A percentile compares a stretch with the other conserved stretches of the same genome.
Evolutionary conservation across 768 basidiomycete genomes (phyloP).

Genomic region (Amanita thiersii): DNA sequence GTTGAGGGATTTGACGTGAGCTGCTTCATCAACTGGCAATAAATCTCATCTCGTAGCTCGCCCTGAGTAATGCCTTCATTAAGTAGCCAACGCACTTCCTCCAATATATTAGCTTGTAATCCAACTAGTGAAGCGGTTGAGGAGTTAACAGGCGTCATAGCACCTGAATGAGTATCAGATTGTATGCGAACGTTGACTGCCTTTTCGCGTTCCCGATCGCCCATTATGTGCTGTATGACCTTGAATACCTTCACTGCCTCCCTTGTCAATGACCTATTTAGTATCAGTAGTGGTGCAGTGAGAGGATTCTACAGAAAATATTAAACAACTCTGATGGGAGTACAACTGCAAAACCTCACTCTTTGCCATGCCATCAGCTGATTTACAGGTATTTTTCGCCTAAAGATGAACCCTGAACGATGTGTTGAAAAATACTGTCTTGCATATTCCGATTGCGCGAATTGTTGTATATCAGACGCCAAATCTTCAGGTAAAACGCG

Average conservation of each 20-base stretch:
- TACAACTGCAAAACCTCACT: slow-evolving; percentile 23
- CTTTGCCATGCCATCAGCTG: slow-evolving; percentile 94
- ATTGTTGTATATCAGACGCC: slow-evolving; percentile 79
- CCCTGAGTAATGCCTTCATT: slow-evolving; percentile 71
- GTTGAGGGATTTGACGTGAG: slow-evolving; percentile 73
- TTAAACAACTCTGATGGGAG: slow-evolving; percentile 3
- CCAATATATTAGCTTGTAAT: slow-evolving; percentile 40
- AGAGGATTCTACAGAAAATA: slow-evolving; percentile 42
- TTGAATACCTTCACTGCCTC: slow-evolving; percentile 85
- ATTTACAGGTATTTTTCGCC: slow-evolving; percentile 70
- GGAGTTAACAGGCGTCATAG: slow-evolving; percentile 32
- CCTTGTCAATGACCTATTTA: slow-evolving; percentile 57
- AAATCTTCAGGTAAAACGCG: slow-evolving; percentile 76
- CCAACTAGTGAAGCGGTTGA: slow-evolving; percentile 39
- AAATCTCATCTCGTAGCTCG: slow-evolving; percentile 89
- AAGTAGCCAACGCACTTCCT: slow-evolving; percentile 85
- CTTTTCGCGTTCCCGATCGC: slow-evolving; percentile 75
- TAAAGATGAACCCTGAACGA: slow-evolving; percentile 82
- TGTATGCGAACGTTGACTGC: slow-evolving; percentile 40
- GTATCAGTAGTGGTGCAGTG: slow-evolving; percentile 62
- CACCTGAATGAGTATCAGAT: slow-evolving; percentile 35
- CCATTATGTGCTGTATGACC: slow-evolving; percentile 89
- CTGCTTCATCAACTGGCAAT: slow-evolving; percentile 91
- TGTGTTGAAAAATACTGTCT: slow-evolving; percentile 85
- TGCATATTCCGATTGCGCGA: slow-evolving; percentile 81